Evolutionary conservation across 352 stramenopile species (phyloP).

Genomic region (Pythium plurisporium): DNA sequence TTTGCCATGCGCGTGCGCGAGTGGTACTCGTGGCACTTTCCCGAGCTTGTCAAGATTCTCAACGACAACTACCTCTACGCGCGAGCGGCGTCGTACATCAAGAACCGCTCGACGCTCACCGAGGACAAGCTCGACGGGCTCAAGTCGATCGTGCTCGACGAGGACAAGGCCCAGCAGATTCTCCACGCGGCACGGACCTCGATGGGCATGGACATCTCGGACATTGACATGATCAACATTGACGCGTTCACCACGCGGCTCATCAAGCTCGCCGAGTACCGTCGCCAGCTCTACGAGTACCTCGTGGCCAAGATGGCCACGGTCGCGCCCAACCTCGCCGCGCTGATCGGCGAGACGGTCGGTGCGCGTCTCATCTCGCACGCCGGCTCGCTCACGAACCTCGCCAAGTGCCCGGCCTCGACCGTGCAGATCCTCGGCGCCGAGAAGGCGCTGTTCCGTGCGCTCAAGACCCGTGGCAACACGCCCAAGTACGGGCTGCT

Average conservation of each 20-base stretch:
- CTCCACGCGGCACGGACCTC: slow-evolving; percentile 92
- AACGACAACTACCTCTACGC: slow-evolving; percentile 99
- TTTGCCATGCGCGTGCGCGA: slow-evolving; percentile 99
- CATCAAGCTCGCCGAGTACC: slow-evolving; percentile 98
- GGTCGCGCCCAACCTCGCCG: slow-evolving; percentile 98
- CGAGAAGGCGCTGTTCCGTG: slow-evolving; percentile 99
- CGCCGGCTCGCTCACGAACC: slow-evolving; percentile 97
- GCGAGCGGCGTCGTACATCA: slow-evolving; percentile 95
- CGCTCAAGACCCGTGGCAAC: slow-evolving; percentile 99
- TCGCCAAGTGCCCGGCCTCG: slow-evolving; percentile 99
- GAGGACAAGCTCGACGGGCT: slow-evolving; percentile 82
- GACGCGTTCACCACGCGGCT: slow-evolving; percentile 98
- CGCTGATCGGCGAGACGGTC: slow-evolving; percentile 99
- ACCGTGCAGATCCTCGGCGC: slow-evolving; percentile 99
- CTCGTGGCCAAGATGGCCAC: slow-evolving; percentile 97
- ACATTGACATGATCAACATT: slow-evolving; percentile 99
- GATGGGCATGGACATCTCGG: slow-evolving; percentile 99
- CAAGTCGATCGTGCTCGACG: slow-evolving; percentile 95
- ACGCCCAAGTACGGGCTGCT: slow-evolving; percentile 99
- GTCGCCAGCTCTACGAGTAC: slow-evolving; percentile 94
- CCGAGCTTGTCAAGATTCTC: slow-evolving; percentile 99
- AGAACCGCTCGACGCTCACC: slow-evolving; percentile 83
- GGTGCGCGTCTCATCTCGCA: slow-evolving; percentile 99
- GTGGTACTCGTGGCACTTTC: slow-evolving; percentile 99
- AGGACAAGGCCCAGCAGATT: slow-evolving; percentile 95